These are phyloP conservation scores for Lichtheimia ornata DNA, from an alignment of 371 early-diverging fungal genomes.

Conservation along the genomic window DNA sequence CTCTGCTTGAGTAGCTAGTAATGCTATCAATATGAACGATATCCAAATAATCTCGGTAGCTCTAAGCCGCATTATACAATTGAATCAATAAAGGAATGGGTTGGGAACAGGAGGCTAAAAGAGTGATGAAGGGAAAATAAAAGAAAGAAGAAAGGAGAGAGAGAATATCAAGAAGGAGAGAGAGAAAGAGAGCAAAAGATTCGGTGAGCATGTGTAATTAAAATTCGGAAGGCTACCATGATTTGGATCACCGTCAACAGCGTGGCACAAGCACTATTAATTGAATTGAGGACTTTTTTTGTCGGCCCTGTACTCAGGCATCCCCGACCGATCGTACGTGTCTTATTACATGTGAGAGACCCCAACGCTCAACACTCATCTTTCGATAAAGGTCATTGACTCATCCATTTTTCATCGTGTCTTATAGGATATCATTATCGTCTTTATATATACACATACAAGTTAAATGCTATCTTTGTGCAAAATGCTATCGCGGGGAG, in stretches of 20 bases:
- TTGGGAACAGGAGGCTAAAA: conserved; percentile 8
- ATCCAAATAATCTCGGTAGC: conserved; percentile 13
- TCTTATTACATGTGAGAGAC: too few species aligned
- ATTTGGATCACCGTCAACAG: conserved; percentile 9
- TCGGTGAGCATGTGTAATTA: neutral
- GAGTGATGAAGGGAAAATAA: conserved; percentile 11
- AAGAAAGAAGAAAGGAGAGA: conserved; percentile 1
- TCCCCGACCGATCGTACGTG: too few species aligned
- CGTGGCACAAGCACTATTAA: conserved; percentile 11
- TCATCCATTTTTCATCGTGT: too few species aligned
- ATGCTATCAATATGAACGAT: conserved; percentile 9
- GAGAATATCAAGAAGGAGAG: conserved; percentile 10
- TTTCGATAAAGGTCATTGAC: too few species aligned
- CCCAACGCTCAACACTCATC: too few species aligned
- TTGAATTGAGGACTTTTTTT: neutral
- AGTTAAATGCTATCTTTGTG: too few species aligned
- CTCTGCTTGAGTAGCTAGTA: conserved; percentile 14
- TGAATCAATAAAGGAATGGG: too few species aligned
- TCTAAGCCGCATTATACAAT: conserved; percentile 9
- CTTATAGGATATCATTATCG: too few species aligned
- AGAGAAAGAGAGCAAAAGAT: neutral
- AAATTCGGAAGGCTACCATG: conserved; percentile 10
- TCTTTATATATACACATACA: too few species aligned
- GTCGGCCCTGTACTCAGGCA: too few species aligned
- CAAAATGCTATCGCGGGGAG: too few species aligned